Evolutionary conservation across 2,329 filamentous ascomycete species (phyloP), one percentile per base, ranked within the genome.

Genomic region (Colletotrichum orchidophilum): DNA sequence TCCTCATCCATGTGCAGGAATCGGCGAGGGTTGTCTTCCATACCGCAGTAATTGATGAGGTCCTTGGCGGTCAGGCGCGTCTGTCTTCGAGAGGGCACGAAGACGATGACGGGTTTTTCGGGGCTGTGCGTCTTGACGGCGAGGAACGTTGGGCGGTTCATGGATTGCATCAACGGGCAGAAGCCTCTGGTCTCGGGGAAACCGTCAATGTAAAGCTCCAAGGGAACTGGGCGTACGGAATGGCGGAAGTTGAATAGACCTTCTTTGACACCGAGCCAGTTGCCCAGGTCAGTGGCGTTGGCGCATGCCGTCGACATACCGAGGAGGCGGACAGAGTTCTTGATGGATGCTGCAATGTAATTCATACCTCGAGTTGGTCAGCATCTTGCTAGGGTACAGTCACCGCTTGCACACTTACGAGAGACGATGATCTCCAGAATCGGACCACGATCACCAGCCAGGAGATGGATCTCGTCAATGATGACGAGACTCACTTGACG

Each of bases 231-330:
- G 27, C 96, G 94, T 42, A 99, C 97, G 0, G 95, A 98, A 79
- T 99, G 96, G 31, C 95, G 90, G 83, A 99, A 99, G 82, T 99
- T 99, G 88, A 97, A 99, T 27, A 99, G 82, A 0, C 92, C 96
- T 77, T 97, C 93, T 79, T 97, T 98, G 49, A 99, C 97, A 57
- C 96, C 96, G 3, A 99, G 88, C 96, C 96, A 99, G 77, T 97
- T 98, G 2, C 89, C 97, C 42, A 99, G 87, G 80, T 99, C 97
- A 15, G 90, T 93, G 2, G 97, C 96, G 78, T 99, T 99, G 15
- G 96, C 96, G 77, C 96, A 98, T 11, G 96, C 97, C 21, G 96
- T 99, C 2, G 96, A 99, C 97, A 99, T 99, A n/a, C 96, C 96
- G 73, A 99, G 88, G 5, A 99, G 86, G 5, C 96, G 90, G 26